These are phyloP conservation scores for Vigna reflexopilosa DNA, from an alignment of 306 rosid genomes.

Conservation along the genomic window DNA sequence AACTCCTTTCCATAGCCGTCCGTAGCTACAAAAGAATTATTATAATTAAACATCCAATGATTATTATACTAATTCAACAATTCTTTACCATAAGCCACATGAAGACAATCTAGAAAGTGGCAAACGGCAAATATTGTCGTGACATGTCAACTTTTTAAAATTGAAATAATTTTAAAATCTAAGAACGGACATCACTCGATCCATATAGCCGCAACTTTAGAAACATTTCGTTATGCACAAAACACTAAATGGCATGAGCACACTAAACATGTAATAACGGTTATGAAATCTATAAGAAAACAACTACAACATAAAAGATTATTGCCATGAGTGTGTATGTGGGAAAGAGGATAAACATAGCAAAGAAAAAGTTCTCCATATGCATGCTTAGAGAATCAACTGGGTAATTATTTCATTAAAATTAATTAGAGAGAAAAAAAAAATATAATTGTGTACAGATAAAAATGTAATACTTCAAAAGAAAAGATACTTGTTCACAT, in stretches of 20 bases:
- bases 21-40: constrained; percentile 66
- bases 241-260: constrained; percentile 4
- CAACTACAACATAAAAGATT: constrained; percentile 6
- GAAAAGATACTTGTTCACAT: constrained; percentile 73
- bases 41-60: constrained; percentile 12
- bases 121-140: constrained; percentile 11
- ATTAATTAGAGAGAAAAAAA: not conserved
- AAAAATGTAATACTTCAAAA: constrained; percentile 8
- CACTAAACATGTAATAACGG: not conserved
- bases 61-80: not conserved
- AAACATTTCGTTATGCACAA: constrained; percentile 16
- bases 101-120: constrained; percentile 10
- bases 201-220: constrained; percentile 1
- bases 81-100: constrained; percentile 19
- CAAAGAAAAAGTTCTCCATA: constrained; percentile 15
- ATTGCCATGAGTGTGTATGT: not conserved
- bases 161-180: constrained; percentile 9
- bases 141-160: constrained; percentile 24
- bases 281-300: not conserved
- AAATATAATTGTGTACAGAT: not conserved
- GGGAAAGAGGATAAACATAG: constrained; percentile 1
- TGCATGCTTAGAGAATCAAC: not conserved
- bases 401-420: constrained; percentile 12
- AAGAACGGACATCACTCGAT: constrained; percentile 1
- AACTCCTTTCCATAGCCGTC: constrained; percentile 70